A percentile compares a stretch with the other conserved stretches of the same genome.
Evolutionary conservation across 2,329 filamentous ascomycete species (phyloP).

Genomic region (Rhytidhysteron rufulum): DNA sequence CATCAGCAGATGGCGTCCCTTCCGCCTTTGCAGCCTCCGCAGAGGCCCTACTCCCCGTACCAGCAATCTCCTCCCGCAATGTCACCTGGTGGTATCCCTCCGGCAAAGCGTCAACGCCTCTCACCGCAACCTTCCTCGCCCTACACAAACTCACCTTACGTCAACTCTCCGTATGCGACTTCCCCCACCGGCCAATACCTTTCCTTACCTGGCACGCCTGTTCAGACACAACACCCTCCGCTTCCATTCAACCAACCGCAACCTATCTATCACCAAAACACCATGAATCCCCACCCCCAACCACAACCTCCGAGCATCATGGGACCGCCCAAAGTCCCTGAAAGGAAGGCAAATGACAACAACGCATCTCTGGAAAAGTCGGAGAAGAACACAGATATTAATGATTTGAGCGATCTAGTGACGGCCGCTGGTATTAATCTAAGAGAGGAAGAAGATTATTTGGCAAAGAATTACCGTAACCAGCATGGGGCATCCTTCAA

Average conservation of each 20-base stretch:
- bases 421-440: slow-evolving; percentile 83
- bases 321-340: slow-evolving; percentile 61
- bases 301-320: slow-evolving; percentile 46
- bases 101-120: slow-evolving; percentile 68
- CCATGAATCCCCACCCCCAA: slow-evolving; percentile 11
- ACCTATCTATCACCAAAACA: slow-evolving; percentile 32
- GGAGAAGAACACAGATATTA: slow-evolving; percentile 58
- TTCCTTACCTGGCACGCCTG: slow-evolving; percentile 25
- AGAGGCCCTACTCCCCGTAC: slow-evolving; percentile 31
- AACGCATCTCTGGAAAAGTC: slow-evolving; percentile 46
- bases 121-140: slow-evolving; percentile 64
- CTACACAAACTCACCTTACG: slow-evolving; percentile 25
- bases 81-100: slow-evolving; percentile 54
- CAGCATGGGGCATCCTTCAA: slow-evolving; percentile 44
- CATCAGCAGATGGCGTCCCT: slow-evolving; percentile 25
- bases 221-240: slow-evolving; percentile 24
- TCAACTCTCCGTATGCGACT: slow-evolving; percentile 50
- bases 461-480: slow-evolving; percentile 63
- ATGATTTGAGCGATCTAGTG: slow-evolving; percentile 80
- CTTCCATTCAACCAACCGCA: slow-evolving; percentile 54
- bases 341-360: slow-evolving; percentile 40
- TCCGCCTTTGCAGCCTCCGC: slow-evolving; percentile 33
- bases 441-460: slow-evolving; percentile 77
- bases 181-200: slow-evolving; percentile 35
- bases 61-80: slow-evolving; percentile 50